Percentiles rank a stretch among this genome's conserved stretches.
Conservation (phyloP, 345 rosid species). For the Clausena lansium region DNA sequence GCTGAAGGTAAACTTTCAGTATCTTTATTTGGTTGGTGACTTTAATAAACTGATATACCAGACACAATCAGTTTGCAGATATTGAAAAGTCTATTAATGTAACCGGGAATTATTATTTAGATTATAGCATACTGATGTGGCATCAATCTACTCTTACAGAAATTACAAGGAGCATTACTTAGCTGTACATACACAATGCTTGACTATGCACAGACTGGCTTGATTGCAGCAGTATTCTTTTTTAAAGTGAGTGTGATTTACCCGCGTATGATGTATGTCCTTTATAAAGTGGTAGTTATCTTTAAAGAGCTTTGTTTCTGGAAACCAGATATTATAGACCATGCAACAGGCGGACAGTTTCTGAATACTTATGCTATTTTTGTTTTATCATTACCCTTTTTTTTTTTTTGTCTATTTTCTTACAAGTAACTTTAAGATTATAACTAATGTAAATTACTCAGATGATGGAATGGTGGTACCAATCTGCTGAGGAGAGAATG, state of each 20-base stretch:
- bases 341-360: background rate
- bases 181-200: slow-evolving; percentile 75
- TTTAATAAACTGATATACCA: background rate
- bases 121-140: slow-evolving; percentile 14
- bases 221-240: slow-evolving; percentile 95
- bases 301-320: background rate
- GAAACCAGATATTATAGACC: background rate
- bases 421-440: background rate
- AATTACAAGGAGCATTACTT: slow-evolving; percentile 82
- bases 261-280: slow-evolving; percentile 7
- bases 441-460: slow-evolving; percentile 21
- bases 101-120: slow-evolving; percentile 11
- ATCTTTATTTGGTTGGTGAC: slow-evolving; percentile 2
- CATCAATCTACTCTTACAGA: slow-evolving; percentile 34
- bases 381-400: background rate
- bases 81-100: slow-evolving; percentile 1
- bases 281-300: slow-evolving; percentile 3
- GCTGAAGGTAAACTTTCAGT: slow-evolving; percentile 63
- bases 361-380: background rate
- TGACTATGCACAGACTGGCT: slow-evolving; percentile 95
- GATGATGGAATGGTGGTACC: slow-evolving; percentile 99
- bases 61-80: background rate
- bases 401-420: background rate
- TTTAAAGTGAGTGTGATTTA: slow-evolving; percentile 65
- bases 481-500: slow-evolving; percentile 99